Conservation (phyloP, 805 yeast species). For the Candida caryicola region DNA sequence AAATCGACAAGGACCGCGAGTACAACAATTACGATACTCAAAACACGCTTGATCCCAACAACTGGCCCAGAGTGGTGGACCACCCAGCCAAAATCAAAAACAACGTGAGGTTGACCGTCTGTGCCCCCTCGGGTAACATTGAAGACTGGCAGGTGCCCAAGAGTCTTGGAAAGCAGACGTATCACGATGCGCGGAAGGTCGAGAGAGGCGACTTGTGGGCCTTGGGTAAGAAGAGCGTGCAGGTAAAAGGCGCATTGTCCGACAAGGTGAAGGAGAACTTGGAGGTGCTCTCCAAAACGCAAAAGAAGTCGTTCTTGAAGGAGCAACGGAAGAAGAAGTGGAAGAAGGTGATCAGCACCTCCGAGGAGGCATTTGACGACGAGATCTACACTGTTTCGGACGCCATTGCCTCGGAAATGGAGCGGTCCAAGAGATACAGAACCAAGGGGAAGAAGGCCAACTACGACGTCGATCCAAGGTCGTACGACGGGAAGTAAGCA, state of each 20-base stretch:
- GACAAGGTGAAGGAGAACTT: constrained; percentile 32
- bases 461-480: constrained; percentile 20
- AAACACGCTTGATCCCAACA: constrained; percentile 26
- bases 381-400: constrained; percentile 28
- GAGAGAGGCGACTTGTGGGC: constrained; percentile 89
- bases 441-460: constrained; percentile 28
- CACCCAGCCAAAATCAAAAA: constrained; percentile 77
- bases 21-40: constrained; percentile 19
- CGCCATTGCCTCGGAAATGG: constrained; percentile 30
- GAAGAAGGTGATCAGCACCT: constrained; percentile 29
- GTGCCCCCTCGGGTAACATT: constrained; percentile 74
- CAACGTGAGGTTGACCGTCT: constrained; percentile 75
- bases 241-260: constrained; percentile 28
- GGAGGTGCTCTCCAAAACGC: constrained; percentile 34
- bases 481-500: constrained; percentile 8
- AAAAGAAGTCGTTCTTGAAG: constrained; percentile 37
- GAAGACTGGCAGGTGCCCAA: constrained; percentile 89
- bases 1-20: constrained; percentile 39
- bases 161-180: constrained; percentile 66
- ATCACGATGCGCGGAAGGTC: constrained; percentile 88
- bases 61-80: constrained; percentile 72
- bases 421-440: constrained; percentile 30
- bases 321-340: constrained; percentile 33
- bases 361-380: constrained; percentile 25
- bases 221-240: constrained; percentile 33